Evolutionary conservation across 2,329 filamentous ascomycete species (phyloP).

Genomic region (Verticillium tricorpus): DNA sequence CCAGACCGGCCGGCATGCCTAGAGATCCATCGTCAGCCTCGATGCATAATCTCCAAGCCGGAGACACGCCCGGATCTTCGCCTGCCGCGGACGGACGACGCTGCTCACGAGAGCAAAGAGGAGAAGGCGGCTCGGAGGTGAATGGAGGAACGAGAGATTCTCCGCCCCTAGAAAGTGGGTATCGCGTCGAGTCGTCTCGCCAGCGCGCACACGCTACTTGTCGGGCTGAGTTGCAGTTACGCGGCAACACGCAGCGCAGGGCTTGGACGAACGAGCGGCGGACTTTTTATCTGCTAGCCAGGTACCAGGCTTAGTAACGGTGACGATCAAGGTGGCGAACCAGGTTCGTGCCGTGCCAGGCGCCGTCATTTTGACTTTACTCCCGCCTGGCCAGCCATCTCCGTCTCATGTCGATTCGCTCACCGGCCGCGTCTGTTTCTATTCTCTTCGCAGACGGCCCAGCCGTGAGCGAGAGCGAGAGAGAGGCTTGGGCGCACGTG

Average conservation of each 20-base stretch:
- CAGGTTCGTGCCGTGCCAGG: neutral
- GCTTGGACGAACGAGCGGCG: neutral
- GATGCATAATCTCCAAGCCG: neutral
- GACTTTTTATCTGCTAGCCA: neutral
- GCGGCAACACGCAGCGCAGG: neutral
- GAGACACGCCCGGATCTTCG: neutral
- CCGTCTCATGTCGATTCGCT: neutral
- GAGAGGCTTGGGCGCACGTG: neutral
- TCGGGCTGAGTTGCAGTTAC: neutral
- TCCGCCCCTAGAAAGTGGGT: neutral
- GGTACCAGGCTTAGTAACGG: neutral
- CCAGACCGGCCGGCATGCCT: neutral
- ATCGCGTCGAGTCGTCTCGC: neutral
- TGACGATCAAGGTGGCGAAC: neutral
- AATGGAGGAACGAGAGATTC: slow-evolving; percentile 5
- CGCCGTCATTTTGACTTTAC: neutral
- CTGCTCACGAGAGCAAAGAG: neutral
- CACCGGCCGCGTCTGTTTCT: neutral
- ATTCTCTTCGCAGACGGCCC: neutral
- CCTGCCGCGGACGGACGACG: neutral
- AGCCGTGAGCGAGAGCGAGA: neutral
- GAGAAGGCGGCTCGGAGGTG: neutral
- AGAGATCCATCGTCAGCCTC: no score
- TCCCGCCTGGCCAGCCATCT: neutral
- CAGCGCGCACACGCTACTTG: neutral